Conservation (phyloP, 2,329 filamentous ascomycete species). For the Cytospora schulzeri region DNA sequence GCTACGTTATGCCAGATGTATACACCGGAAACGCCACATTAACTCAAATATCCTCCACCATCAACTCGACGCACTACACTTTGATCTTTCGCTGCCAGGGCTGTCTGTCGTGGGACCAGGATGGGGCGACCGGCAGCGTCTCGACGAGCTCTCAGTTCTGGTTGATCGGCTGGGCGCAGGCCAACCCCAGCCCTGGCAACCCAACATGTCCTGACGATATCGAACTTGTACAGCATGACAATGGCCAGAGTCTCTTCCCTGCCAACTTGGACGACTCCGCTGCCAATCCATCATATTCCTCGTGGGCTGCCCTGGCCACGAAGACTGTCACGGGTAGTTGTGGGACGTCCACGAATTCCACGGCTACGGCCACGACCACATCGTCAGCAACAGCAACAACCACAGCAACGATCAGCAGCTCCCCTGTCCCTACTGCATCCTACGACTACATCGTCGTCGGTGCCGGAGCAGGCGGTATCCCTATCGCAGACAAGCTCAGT, state of each 20-base stretch:
- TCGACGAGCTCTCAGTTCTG: constrained; percentile 35
- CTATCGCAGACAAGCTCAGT: constrained; percentile 61
- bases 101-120: constrained; percentile 51
- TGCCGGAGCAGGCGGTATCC: constrained; percentile 60
- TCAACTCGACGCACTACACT: constrained; percentile 58
- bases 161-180: constrained; percentile 54
- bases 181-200: constrained; percentile 42
- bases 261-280: constrained; percentile 30
- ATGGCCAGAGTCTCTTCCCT: constrained; percentile 37
- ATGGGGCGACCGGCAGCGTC: constrained; percentile 44
- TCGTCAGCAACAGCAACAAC: constrained; percentile 2
- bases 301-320: constrained; percentile 38
- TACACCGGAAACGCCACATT: constrained; percentile 62
- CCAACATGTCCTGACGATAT: constrained; percentile 37
- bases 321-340: constrained; percentile 36
- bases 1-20: constrained; percentile 55
- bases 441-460: constrained; percentile 66
- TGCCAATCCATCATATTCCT: constrained; percentile 36
- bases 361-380: constrained; percentile 32
- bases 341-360: constrained; percentile 6
- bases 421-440: constrained; percentile 41
- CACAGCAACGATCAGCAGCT: not conserved
- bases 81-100: constrained; percentile 61
- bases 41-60: constrained; percentile 54
- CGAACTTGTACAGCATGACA: constrained; percentile 38